Base-by-base conservation (phyloP, 768 basidiomycete species). In the Sutorius australiensis region DNA sequence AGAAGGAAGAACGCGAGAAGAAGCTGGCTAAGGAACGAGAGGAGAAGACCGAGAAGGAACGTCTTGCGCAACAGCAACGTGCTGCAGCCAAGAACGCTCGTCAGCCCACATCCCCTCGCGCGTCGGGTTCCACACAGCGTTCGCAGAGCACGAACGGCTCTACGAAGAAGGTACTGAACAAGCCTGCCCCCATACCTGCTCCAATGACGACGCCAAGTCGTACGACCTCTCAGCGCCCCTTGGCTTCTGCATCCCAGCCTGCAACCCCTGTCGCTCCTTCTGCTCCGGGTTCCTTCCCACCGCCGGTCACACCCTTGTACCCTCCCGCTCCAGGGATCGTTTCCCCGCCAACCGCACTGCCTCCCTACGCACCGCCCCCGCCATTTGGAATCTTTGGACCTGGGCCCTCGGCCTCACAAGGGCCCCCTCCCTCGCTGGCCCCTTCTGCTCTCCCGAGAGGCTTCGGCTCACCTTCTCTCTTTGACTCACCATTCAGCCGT, bases 1-100 rank as follows among this genome's bases (percentile, higher is more conserved):
- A 81, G 56, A 81, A 78, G 66, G 81, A 80, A 61, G 88, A 87
- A 56, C 84, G 87, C 52, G 81, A 83, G 60, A 80, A 81, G 67
- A 84, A 81, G 46, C 71, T 80, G 52, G 77, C 79, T 48, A 84
- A 80, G 59, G 86, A 86, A 68, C 81, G 82, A 54, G 79, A 77
- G 45, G 84, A 82, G 47, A 80, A 81, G 51, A 76, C 75, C 48
- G 72, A 75, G 44, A 77, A 77, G 55, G 75, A 76, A 39, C 77
- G 77, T 48, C 61, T 66, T 46, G 66, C 63, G 41, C 77, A 78
- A 58, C 77, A 77, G 59, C 81, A 84, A 56, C 81, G 78, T 56
- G 75, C 78, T 11, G 71, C 73, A 46, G 68, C 74, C 46, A 80
- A 73, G 61, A 73, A 68, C 37, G 57, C 73, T 45, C 79, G 84